These are phyloP conservation scores for Triangularia verruculosa DNA, from an alignment of 2,329 filamentous ascomycete genomes.

Conservation along the genomic window DNA sequence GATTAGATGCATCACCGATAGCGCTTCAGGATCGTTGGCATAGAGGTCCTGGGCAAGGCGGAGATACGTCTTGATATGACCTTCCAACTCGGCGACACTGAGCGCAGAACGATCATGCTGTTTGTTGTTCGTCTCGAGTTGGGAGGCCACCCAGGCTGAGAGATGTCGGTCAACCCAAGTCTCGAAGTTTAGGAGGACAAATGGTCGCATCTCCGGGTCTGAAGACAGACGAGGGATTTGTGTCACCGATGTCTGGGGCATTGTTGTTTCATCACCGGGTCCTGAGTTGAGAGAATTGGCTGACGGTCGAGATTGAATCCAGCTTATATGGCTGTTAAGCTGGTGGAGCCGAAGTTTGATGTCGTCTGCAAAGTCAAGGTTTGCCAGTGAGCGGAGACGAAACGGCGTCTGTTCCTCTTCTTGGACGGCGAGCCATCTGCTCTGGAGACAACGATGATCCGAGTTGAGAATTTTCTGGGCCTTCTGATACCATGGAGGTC, in stretches of 20 bases:
- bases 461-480: background rate
- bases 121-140: background rate
- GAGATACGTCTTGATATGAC: constrained; percentile 13
- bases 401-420: background rate
- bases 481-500: constrained; percentile 5
- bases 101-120: background rate
- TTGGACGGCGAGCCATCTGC: constrained; percentile 11
- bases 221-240: background rate
- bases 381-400: background rate
- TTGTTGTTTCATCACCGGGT: constrained; percentile 14
- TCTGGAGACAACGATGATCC: constrained; percentile 1
- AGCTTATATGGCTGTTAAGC: constrained; percentile 10
- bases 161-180: constrained; percentile 19
- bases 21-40: constrained; percentile 13
- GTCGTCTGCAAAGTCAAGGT: constrained; percentile 17
- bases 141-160: constrained; percentile 5
- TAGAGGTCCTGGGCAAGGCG: constrained; percentile 6
- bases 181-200: constrained; percentile 19
- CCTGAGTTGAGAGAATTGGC: background rate
- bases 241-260: background rate
- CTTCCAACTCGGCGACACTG: constrained; percentile 3
- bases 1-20: constrained; percentile 21
- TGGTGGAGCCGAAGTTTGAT: constrained; percentile 8
- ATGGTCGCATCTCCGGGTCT: background rate
- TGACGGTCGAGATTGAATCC: constrained; percentile 15